Evolutionary conservation across 345 rosid species (phyloP).

Genomic region (Tarenaya hassleriana): DNA sequence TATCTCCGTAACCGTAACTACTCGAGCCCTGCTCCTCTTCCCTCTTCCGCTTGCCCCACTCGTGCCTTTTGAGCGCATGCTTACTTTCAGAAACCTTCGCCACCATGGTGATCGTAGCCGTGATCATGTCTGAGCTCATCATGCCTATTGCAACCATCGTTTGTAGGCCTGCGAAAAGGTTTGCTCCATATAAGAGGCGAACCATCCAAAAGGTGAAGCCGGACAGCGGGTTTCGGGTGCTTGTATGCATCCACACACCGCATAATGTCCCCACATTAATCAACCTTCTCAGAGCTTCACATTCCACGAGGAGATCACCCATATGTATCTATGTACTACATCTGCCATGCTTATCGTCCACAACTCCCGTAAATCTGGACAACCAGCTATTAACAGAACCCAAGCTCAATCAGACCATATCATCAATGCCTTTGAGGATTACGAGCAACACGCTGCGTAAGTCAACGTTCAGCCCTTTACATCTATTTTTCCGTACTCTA

Average conservation of each 20-base stretch:
- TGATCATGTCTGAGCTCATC: conserved; percentile 65
- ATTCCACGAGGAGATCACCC: conserved; percentile 72
- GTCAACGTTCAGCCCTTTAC: conserved; percentile 79
- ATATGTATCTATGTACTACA: conserved; percentile 76
- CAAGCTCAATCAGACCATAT: conserved; percentile 96
- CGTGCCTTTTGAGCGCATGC: too few relatives aligned
- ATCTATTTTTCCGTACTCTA: conserved; percentile 83
- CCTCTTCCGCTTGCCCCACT: too few relatives aligned
- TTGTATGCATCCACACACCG: conserved; percentile 81
- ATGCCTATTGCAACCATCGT: conserved; percentile 55
- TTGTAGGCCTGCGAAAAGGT: conserved; percentile 56
- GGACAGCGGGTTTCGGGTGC: conserved; percentile 55
- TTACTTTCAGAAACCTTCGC: conserved; percentile 63
- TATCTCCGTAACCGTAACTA: too few relatives aligned
- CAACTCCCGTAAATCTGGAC: conserved; percentile 58
- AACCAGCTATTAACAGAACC: conserved; percentile 67
- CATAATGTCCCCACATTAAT: conserved; percentile 84
- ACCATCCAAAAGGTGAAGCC: conserved; percentile 60
- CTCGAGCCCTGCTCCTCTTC: too few relatives aligned
- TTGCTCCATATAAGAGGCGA: conserved; percentile 57
- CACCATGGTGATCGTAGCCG: conserved; percentile 69
- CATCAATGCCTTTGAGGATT: conserved; percentile 77
- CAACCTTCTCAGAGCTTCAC: conserved; percentile 75
- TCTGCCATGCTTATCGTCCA: conserved; percentile 94
- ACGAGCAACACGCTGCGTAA: conserved; percentile 51